Conservation (phyloP, 331 rosid species). For the Prunus yedoensis region DNA sequence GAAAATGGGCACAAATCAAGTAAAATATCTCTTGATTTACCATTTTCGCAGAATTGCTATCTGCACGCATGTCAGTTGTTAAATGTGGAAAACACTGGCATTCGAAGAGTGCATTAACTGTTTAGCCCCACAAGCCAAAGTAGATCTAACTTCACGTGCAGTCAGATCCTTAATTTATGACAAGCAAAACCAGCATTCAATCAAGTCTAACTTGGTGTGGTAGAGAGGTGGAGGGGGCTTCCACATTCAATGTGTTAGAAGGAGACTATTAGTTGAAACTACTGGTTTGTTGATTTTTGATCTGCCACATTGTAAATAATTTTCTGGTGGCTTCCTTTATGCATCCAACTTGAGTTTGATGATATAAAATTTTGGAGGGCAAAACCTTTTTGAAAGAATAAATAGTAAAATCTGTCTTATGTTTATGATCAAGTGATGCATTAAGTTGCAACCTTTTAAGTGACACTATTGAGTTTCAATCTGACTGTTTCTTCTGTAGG, state of each 20-base stretch:
- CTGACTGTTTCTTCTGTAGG: conserved; percentile 41
- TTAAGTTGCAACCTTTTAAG: neutral
- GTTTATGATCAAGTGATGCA: conserved; percentile 1
- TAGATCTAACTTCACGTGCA: neutral
- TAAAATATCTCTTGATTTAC: neutral
- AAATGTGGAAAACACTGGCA: neutral
- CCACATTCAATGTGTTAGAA: neutral
- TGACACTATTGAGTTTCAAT: neutral
- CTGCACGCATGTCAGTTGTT: neutral
- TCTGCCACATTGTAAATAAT: no score
- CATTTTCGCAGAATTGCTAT: neutral
- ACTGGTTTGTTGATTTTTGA: no score
- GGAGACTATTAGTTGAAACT: no score
- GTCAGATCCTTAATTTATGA: neutral
- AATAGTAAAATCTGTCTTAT: no score
- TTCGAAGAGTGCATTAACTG: conserved; percentile 1
- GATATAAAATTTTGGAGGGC: no score
- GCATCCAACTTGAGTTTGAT: no score
- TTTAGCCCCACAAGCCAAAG: conserved; percentile 8
- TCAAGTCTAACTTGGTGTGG: neutral
- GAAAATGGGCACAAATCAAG: neutral
- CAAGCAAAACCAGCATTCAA: neutral
- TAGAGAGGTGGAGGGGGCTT: neutral
- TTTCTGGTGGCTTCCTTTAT: no score
- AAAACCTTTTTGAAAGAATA: no score